phyloP scores from a whole-genome alignment of 495 filamentous ascomycete species.

The Talaromyces adpressus region DNA sequence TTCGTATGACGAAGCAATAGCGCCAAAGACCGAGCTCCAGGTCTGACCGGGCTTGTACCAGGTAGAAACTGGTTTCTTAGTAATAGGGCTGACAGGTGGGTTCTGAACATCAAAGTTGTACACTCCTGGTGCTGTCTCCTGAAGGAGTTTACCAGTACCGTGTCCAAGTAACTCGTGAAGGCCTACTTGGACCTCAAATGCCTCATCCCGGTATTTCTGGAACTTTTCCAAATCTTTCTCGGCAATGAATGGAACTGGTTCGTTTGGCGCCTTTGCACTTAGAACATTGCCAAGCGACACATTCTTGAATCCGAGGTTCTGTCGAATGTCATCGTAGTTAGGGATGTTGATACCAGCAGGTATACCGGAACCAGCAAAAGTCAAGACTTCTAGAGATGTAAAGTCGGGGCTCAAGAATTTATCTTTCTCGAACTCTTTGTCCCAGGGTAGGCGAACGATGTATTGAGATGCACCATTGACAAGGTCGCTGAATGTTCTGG shows the following conservation, averaged over 20 bases:
- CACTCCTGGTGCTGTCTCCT: slow-evolving; percentile 71
- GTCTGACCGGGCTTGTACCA: slow-evolving; percentile 94
- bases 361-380: slow-evolving; percentile 72
- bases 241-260: slow-evolving; percentile 81
- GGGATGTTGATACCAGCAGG: slow-evolving; percentile 76
- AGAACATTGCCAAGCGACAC: slow-evolving; percentile 88
- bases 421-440: slow-evolving; percentile 86
- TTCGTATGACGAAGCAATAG: slow-evolving; percentile 80
- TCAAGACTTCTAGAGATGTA: slow-evolving; percentile 73
- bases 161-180: slow-evolving; percentile 95
- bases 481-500: slow-evolving; percentile 78
- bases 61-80: slow-evolving; percentile 65
- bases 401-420: slow-evolving; percentile 92
- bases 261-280: slow-evolving; percentile 80
- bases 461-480: slow-evolving; percentile 73
- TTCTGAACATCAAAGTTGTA: slow-evolving; percentile 82
- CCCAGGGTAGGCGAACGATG: slow-evolving; percentile 87
- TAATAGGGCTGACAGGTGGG: slow-evolving; percentile 75
- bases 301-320: slow-evolving; percentile 96
- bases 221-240: slow-evolving; percentile 70
- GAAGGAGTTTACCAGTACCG: slow-evolving; percentile 89
- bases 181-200: slow-evolving; percentile 93
- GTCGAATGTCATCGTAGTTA: slow-evolving; percentile 92
- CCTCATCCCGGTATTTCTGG: slow-evolving; percentile 68
- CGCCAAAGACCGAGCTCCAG: slow-evolving; percentile 87